Percentiles rank a stretch among this genome's conserved stretches.
Evolutionary conservation across 495 filamentous ascomycete species (phyloP).

Genomic region (Lichina pygmaea): DNA sequence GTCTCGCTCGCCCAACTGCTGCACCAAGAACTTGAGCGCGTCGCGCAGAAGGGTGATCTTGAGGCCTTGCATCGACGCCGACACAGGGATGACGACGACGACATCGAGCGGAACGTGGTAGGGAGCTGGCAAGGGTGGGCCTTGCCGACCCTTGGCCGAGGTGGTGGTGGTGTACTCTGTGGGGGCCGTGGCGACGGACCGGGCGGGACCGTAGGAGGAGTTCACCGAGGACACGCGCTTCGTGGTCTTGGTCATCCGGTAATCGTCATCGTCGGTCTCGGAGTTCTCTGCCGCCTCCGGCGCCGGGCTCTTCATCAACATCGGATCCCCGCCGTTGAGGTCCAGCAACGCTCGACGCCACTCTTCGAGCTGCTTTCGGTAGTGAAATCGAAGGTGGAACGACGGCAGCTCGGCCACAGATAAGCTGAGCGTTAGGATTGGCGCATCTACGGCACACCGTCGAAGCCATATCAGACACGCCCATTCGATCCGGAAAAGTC

Average conservation of each 20-base stretch:
- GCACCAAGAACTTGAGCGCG: conserved; percentile 75
- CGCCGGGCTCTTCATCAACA: conserved; percentile 14
- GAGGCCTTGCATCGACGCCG: conserved; percentile 94
- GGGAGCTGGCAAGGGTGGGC: conserved; percentile 25
- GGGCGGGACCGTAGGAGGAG: conserved; percentile 63
- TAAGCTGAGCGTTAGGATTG: conserved; percentile 68
- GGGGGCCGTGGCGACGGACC: conserved; percentile 44
- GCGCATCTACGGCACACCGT: conserved; percentile 26
- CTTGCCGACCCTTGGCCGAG: conserved; percentile 11
- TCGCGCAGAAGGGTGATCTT: conserved; percentile 95
- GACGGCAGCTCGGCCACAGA: conserved; percentile 88
- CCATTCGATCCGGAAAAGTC: too few relatives aligned
- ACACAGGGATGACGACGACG: conserved; percentile 90
- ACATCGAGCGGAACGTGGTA: conserved; percentile 86
- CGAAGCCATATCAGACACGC: neutral
- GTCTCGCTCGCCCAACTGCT: conserved; percentile 75
- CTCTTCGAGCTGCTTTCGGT: conserved; percentile 56
- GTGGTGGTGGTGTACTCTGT: conserved; percentile 54
- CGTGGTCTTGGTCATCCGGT: conserved; percentile 33
- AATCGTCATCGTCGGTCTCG: conserved; percentile 82
- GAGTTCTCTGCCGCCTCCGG: conserved; percentile 46
- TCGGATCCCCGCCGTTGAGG: conserved; percentile 36
- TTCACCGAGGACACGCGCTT: conserved; percentile 70
- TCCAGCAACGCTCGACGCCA: conserved; percentile 80
- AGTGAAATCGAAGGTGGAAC: conserved; percentile 84